These are phyloP conservation scores for Adansonia digitata DNA, from an alignment of 345 rosid species.

Conservation along the genomic window DNA sequence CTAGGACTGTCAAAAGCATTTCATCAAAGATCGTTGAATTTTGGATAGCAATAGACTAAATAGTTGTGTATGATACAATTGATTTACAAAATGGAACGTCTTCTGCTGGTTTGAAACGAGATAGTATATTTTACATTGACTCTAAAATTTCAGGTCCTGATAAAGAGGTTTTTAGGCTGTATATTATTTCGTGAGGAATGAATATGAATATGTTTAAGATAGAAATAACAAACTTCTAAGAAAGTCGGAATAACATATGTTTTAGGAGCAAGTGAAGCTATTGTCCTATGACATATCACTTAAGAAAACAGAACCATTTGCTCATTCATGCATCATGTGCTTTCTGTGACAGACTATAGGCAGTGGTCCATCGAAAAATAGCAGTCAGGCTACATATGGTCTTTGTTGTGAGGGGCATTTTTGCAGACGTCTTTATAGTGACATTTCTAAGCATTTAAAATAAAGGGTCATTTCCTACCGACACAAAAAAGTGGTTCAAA, in stretches of 20 bases:
- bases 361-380: constrained; percentile 12
- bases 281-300: not conserved
- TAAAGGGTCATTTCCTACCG: constrained; percentile 10
- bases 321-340: constrained; percentile 7
- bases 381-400: not conserved
- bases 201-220: no score
- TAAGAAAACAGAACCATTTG: not conserved
- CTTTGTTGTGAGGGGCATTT: not conserved
- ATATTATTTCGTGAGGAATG: no score
- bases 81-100: no score
- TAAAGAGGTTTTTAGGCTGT: no score
- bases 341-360: not conserved
- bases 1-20: constrained; percentile 45
- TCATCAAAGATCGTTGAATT: not conserved
- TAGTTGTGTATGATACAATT: no score
- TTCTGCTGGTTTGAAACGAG: no score
- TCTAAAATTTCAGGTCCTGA: not conserved
- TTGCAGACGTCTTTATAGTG: not conserved
- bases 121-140: no score
- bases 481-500: not conserved
- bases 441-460: not conserved
- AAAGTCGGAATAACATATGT: no score
- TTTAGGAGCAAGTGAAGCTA: not conserved
- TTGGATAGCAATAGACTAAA: not conserved
- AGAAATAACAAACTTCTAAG: no score